Conservation (phyloP, 148 eudicot species). For the Beta vulgaris region DNA sequence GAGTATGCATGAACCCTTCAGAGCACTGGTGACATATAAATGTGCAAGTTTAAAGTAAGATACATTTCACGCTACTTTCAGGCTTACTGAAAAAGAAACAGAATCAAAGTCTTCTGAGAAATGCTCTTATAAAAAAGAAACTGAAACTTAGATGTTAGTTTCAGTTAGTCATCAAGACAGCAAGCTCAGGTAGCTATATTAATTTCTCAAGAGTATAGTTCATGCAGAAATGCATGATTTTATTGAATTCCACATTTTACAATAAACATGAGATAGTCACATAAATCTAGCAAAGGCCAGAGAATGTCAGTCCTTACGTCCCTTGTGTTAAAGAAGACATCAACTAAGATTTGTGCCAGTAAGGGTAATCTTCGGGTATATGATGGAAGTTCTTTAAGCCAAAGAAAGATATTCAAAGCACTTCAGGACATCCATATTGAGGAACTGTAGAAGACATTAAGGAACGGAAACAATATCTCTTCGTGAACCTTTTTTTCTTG, state of each 20-base stretch:
- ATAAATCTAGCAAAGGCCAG: too few species aligned
- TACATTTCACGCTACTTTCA: not conserved
- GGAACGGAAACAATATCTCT: not conserved
- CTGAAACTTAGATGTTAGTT: not conserved
- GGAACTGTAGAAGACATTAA: too few species aligned
- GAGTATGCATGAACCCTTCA: conserved; percentile 98
- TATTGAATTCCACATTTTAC: not conserved
- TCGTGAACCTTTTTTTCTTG: not conserved
- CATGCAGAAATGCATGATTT: not conserved
- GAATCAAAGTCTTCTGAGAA: not conserved
- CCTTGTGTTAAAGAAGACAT: too few species aligned
- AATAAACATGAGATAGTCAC: too few species aligned
- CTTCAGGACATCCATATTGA: too few species aligned
- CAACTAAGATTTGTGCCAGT: too few species aligned
- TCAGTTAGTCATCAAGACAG: not conserved
- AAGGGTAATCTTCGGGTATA: too few species aligned
- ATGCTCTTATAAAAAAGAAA: not conserved
- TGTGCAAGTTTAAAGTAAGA: conserved; percentile 13
- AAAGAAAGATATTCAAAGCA: too few species aligned
- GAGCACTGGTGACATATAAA: conserved; percentile 62
- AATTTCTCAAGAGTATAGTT: not conserved
- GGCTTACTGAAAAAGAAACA: not conserved
- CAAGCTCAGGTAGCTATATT: not conserved
- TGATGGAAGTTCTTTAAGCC: too few species aligned
- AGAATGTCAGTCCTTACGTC: too few species aligned